Percentiles rank a stretch among this genome's conserved stretches.
These are phyloP conservation scores for Camptophora hylomeconis DNA, from an alignment of 2,329 filamentous ascomycete species.

Conservation along the genomic window DNA sequence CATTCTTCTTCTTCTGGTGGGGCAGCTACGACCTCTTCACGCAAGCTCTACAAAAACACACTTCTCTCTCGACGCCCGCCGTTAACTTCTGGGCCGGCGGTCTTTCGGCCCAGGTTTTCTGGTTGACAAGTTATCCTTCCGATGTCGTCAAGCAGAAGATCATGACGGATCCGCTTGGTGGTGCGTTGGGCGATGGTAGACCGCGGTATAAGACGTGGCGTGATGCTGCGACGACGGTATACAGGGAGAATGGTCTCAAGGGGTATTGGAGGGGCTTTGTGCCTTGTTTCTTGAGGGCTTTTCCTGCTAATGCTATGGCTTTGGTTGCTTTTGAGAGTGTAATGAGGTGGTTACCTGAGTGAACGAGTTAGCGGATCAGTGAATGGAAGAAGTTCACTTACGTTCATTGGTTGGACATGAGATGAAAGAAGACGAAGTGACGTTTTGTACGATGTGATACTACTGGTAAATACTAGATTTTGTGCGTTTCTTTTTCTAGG, in stretches of 20 bases:
- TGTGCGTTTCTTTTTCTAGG: too few species aligned
- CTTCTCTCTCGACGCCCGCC: constrained; percentile 58
- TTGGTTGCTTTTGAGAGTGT: constrained; percentile 86
- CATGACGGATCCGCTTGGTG: constrained; percentile 86
- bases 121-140: constrained; percentile 80
- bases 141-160: constrained; percentile 93
- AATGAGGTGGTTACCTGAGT: constrained; percentile 48
- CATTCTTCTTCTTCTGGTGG: constrained; percentile 98
- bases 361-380: too few species aligned
- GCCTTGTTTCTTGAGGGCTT: constrained; percentile 85
- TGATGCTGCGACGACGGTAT: constrained; percentile 66
- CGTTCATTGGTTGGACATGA: too few species aligned
- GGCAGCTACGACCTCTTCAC: constrained; percentile 82
- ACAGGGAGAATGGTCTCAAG: constrained; percentile 57
- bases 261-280: constrained; percentile 91
- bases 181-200: constrained; percentile 51
- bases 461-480: too few species aligned
- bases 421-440: background rate
- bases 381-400: too few species aligned
- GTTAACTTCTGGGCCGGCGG: constrained; percentile 98
- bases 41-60: constrained; percentile 51
- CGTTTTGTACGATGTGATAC: background rate
- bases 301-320: constrained; percentile 91
- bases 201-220: constrained; percentile 63
- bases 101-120: constrained; percentile 84